Evolutionary conservation across 306 rosid species (phyloP).

Genomic region (Gastrolobium bilobum): DNA sequence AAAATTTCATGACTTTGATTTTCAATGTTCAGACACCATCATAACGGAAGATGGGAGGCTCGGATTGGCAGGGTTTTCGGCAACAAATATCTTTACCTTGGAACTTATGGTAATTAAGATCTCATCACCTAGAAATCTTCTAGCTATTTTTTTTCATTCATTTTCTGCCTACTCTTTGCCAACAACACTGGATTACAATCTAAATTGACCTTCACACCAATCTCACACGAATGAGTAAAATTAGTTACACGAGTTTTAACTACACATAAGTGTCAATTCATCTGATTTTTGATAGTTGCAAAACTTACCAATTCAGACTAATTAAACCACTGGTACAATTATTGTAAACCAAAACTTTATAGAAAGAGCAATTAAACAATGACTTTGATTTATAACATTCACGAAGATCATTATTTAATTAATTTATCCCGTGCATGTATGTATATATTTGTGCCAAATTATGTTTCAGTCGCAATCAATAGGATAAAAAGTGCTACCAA

Average conservation of each 20-base stretch:
- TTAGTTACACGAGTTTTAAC: too few species aligned
- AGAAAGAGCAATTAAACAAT: not conserved
- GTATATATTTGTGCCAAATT: not conserved
- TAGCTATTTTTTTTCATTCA: not conserved
- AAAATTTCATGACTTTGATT: constrained; percentile 21
- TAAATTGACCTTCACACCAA: too few species aligned
- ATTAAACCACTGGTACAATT: not conserved
- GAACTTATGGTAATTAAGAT: constrained; percentile 73
- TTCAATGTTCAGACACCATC: constrained; percentile 72
- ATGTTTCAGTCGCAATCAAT: constrained; percentile 30
- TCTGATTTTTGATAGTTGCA: not conserved
- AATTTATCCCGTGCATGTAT: not conserved
- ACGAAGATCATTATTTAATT: not conserved
- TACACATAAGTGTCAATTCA: not conserved
- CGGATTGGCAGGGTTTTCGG: constrained; percentile 94
- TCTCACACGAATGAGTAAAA: too few species aligned
- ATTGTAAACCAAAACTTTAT: not conserved
- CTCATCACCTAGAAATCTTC: not conserved
- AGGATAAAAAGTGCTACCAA: constrained; percentile 11
- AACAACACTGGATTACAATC: too few species aligned
- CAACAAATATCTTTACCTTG: constrained; percentile 92
- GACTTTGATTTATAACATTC: not conserved
- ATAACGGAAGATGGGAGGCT: constrained; percentile 99
- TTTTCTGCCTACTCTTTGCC: too few species aligned
- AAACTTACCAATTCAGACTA: not conserved